phyloP scores from a whole-genome alignment of 768 basidiomycete genomes.

The Cystobasidium tubakii region DNA sequence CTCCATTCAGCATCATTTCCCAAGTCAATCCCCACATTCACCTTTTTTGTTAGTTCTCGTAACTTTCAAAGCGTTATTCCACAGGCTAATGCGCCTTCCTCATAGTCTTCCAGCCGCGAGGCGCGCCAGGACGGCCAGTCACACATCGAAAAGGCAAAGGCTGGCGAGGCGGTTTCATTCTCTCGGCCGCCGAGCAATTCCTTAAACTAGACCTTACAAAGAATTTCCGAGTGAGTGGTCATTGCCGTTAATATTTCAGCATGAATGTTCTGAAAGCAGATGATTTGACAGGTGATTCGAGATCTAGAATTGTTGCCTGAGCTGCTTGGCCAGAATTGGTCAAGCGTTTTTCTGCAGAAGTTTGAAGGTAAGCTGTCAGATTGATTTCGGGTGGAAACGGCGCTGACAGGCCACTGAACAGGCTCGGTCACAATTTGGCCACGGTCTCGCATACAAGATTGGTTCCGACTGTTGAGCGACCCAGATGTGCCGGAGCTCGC shows the following conservation, averaged over 20 bases:
- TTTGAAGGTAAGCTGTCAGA: conserved; percentile 58
- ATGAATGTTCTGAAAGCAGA: neutral
- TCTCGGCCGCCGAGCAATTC: conserved; percentile 44
- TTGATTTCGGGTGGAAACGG: neutral
- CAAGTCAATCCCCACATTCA: conserved; percentile 84
- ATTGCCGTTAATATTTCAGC: neutral
- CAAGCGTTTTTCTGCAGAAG: conserved; percentile 86
- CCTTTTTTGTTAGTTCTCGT: conserved; percentile 80
- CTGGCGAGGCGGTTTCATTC: conserved; percentile 62
- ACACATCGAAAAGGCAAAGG: conserved; percentile 92
- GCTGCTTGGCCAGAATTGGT: conserved; percentile 89
- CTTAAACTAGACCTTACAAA: conserved; percentile 74
- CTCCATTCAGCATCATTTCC: conserved; percentile 65
- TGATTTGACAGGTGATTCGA: conserved; percentile 64
- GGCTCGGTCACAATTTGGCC: conserved; percentile 51
- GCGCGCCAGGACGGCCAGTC: conserved; percentile 84
- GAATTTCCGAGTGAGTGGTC: conserved; percentile 68
- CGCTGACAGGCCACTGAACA: conserved; percentile 34
- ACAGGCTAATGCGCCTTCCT: neutral
- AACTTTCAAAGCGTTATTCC: conserved; percentile 30
- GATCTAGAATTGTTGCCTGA: conserved; percentile 94
- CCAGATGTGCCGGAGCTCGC: conserved; percentile 59
- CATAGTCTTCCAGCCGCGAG: conserved; percentile 51
- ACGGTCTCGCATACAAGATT: conserved; percentile 62
- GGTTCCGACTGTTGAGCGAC: conserved; percentile 60